Base-by-base conservation (phyloP, 768 basidiomycete genomes). In the Boletus vinaceobasis region DNA sequence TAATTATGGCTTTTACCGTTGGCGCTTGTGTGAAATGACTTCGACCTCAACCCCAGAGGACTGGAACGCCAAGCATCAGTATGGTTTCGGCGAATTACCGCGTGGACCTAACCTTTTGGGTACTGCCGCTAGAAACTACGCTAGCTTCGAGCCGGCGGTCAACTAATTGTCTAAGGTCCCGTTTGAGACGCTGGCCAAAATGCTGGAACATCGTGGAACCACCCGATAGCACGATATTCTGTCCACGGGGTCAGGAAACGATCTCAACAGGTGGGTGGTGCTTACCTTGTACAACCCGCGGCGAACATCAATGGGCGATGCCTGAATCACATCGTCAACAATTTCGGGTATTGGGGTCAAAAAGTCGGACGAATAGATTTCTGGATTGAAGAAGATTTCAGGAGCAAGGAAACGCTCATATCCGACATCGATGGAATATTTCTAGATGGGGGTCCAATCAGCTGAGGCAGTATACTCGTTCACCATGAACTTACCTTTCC, bases 201-300 rank as follows among this genome's bases (percentile, higher is more conserved):
- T 98, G 88, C 63, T 96, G 92, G 80, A 98, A 98, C 96, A 98
- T 98, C 46, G 97, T 98, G 10, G 93, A 96, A 21, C 97, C 97
- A 53, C 97, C 97, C 0, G 91, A 94, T 2, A 98, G 75, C 7
- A 99, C 97, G 52, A 98, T 98, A 73, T 98, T 99, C 92, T 94
- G 55, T 15, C n/a, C 21, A 19, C 43, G 4, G 17, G 3, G 19
- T 54, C 21, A 53, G 26, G 19, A 52, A 36, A 10, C 29, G 44
- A 36, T 19, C 23, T 14, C 29, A 5, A 15, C 5, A 4, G 23
- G 11, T 10, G 7, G 7, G 3, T 11, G n/a, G 36, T 11, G 53
- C 70, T 49, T 50, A 87, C 92, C 84, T 95, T 96, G 78, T 99
- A 99, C 47, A 99, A 73, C 5, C 97, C 97, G 58, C 97, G 85